Evolutionary conservation across 768 basidiomycete genomes (phyloP).

Genomic region (Russula brevipes): DNA sequence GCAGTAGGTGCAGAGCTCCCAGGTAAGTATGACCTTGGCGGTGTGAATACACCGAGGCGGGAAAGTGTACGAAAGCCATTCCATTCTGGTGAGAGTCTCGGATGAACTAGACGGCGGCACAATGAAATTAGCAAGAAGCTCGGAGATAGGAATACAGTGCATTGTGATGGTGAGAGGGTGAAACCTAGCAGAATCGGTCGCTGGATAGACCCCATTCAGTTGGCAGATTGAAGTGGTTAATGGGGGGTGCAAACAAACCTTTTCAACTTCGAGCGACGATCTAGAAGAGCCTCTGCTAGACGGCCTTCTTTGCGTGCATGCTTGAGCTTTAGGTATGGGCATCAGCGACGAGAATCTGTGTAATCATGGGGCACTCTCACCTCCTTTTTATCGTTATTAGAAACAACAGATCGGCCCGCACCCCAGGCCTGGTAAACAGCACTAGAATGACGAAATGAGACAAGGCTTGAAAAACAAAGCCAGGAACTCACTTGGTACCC

Average conservation of each 20-base stretch:
- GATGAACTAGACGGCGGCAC: neutral
- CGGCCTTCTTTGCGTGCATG: conserved; percentile 73
- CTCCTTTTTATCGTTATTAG: conserved; percentile 66
- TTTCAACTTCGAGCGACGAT: conserved; percentile 78
- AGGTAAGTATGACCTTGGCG: neutral
- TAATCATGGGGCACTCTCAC: conserved; percentile 35
- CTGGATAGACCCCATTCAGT: conserved; percentile 28
- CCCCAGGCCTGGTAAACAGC: conserved; percentile 81
- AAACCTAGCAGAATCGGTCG: conserved; percentile 44
- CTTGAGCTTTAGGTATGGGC: conserved; percentile 51
- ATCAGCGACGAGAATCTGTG: conserved; percentile 10
- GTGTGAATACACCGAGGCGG: neutral
- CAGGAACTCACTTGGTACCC: conserved; percentile 57
- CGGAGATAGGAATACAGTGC: neutral
- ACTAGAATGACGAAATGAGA: conserved; percentile 36
- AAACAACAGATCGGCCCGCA: conserved; percentile 66
- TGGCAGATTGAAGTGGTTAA: conserved; percentile 9
- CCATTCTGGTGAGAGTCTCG: neutral
- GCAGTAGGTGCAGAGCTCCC: neutral
- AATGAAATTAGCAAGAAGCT: neutral
- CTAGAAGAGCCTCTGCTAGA: conserved; percentile 73
- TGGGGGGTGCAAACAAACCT: conserved; percentile 42
- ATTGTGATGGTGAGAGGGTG: neutral
- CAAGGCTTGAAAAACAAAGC: neutral
- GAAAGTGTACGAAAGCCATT: neutral